Percentiles rank a stretch among this genome's conserved stretches.
These are phyloP conservation scores for Lentinula guzmanii DNA, from an alignment of 768 basidiomycete species.

Conservation along the genomic window DNA sequence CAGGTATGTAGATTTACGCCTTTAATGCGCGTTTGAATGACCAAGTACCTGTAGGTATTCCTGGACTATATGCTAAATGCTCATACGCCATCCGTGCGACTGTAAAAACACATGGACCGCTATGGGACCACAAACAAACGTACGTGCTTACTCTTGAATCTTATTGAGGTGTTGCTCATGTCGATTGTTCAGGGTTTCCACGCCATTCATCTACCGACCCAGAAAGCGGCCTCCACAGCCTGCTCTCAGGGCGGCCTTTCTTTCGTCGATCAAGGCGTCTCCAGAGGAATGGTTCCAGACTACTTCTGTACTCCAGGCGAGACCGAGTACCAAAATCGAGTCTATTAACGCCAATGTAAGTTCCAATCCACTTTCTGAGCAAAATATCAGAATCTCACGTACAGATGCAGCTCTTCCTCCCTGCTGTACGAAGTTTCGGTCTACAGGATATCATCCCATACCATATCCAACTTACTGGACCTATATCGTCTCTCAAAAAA, in stretches of 20 bases:
- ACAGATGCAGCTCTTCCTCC: not conserved
- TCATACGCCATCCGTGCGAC: not conserved
- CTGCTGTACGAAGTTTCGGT: slow-evolving; percentile 5
- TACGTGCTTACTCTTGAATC: not conserved
- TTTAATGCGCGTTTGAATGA: not conserved
- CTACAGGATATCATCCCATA: slow-evolving; percentile 1
- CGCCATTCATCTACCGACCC: slow-evolving; percentile 4
- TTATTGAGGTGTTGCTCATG: too few relatives aligned
- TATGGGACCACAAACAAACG: slow-evolving; percentile 4
- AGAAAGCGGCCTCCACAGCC: slow-evolving; percentile 4
- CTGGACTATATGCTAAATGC: slow-evolving; percentile 4
- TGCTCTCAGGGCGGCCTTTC: not conserved
- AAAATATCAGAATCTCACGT: not conserved
- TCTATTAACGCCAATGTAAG: not conserved
- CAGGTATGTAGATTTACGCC: not conserved
- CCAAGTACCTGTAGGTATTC: not conserved
- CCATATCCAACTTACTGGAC: slow-evolving; percentile 5
- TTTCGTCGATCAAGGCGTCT: not conserved
- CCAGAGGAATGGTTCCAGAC: slow-evolving; percentile 6
- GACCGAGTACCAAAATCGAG: not conserved
- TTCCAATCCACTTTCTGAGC: not conserved
- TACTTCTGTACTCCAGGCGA: not conserved
- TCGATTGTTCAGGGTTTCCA: not conserved
- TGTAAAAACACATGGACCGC: not conserved
- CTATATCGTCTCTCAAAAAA: slow-evolving; percentile 1